These are phyloP conservation scores for Cladorrhinum samala DNA, from an alignment of 495 filamentous ascomycete genomes.

Conservation along the genomic window DNA sequence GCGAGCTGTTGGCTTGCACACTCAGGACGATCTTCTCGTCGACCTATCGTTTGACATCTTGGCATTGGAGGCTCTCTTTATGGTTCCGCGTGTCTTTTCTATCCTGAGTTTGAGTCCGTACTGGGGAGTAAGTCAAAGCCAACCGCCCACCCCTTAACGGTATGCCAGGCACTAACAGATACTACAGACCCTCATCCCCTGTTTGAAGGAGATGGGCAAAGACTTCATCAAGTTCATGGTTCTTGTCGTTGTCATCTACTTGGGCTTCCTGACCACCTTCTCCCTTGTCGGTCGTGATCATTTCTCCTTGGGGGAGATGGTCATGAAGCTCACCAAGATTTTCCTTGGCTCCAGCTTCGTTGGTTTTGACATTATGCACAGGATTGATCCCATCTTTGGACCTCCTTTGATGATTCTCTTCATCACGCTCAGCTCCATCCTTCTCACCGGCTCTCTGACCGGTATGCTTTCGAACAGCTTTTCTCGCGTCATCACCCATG, in stretches of 20 bases:
- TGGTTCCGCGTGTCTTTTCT: slow-evolving; percentile 86
- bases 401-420: slow-evolving; percentile 76
- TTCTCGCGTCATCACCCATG: slow-evolving; percentile 64
- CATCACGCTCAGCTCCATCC: slow-evolving; percentile 78
- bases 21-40: slow-evolving; percentile 54
- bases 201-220: slow-evolving; percentile 89
- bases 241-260: slow-evolving; percentile 76
- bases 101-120: slow-evolving; percentile 84
- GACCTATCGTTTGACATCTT: slow-evolving; percentile 83
- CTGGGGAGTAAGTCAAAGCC: slow-evolving; percentile 53
- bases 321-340: slow-evolving; percentile 82
- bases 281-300: slow-evolving; percentile 75
- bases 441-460: slow-evolving; percentile 86
- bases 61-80: slow-evolving; percentile 80
- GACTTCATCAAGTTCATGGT: slow-evolving; percentile 88
- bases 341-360: slow-evolving; percentile 69
- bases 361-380: slow-evolving; percentile 60
- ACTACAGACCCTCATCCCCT: slow-evolving; percentile 56
- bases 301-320: slow-evolving; percentile 70
- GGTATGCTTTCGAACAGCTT: slow-evolving; percentile 88
- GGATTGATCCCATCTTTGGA: slow-evolving; percentile 46
- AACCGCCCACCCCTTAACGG: not conserved
- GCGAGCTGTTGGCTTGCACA: slow-evolving; percentile 69
- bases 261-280: slow-evolving; percentile 88
- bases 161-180: slow-evolving; percentile 1